Conservation (phyloP, 192 early-diverging fungal genomes). For the Spinellus fusiger region DNA sequence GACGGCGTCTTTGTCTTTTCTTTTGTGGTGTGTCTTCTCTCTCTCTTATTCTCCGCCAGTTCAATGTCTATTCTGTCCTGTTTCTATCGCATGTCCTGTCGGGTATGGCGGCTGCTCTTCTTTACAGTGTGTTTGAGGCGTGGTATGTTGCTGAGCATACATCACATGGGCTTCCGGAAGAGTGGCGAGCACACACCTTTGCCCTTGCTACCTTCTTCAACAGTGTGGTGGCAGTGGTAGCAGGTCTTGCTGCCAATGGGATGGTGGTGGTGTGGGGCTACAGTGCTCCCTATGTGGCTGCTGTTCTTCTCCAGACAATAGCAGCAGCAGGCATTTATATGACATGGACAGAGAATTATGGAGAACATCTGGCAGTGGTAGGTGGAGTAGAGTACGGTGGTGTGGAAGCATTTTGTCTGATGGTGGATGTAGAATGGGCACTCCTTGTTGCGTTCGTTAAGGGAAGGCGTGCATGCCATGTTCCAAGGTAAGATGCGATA, state of each 20-base stretch:
- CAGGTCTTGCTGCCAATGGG: constrained; percentile 59
- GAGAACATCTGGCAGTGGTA: constrained; percentile 27
- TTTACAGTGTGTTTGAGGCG: constrained; percentile 57
- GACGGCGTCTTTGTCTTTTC: constrained; percentile 39
- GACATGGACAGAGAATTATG: constrained; percentile 75
- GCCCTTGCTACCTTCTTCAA: constrained; percentile 61
- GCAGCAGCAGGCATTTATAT: constrained; percentile 43
- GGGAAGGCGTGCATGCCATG: constrained; percentile 2
- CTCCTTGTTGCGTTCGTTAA: constrained; percentile 16
- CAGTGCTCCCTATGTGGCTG: constrained; percentile 56
- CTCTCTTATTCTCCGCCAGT: constrained; percentile 35
- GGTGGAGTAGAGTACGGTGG: neutral
- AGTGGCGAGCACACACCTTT: constrained; percentile 56
- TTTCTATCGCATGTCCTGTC: constrained; percentile 41
- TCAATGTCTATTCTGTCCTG: constrained; percentile 32
- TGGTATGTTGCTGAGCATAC: constrained; percentile 57
- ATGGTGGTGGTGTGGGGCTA: constrained; percentile 47
- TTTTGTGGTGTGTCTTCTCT: constrained; percentile 43
- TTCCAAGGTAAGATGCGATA: constrained; percentile 1
- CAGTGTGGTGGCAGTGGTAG: constrained; percentile 62
- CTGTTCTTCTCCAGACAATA: constrained; percentile 42
- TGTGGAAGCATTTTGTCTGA: neutral
- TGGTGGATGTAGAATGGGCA: neutral
- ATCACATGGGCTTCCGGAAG: constrained; percentile 41
- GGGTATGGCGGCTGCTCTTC: constrained; percentile 42